A percentile compares a stretch with the other conserved stretches of the same genome.
These are phyloP conservation scores for Fusarium oligoseptatum DNA, from an alignment of 2,329 filamentous ascomycete species.

Conservation along the genomic window DNA sequence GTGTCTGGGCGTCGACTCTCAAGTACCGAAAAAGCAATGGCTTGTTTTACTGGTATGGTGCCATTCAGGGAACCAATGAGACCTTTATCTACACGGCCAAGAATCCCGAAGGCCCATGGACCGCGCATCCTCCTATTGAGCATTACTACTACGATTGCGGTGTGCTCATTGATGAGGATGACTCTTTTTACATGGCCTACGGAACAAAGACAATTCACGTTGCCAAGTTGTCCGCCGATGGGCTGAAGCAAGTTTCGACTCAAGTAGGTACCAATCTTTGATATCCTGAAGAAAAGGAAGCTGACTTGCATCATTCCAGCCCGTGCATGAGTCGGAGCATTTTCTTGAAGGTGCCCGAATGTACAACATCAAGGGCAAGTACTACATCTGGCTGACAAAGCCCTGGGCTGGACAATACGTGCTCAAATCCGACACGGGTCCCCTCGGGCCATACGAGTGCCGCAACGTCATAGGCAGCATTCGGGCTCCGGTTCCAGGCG, in stretches of 20 bases:
- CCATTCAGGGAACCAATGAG: constrained; percentile 59
- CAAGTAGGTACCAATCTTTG: constrained; percentile 53
- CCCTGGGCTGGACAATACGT: constrained; percentile 62
- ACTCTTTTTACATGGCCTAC: constrained; percentile 70
- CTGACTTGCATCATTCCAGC: neutral
- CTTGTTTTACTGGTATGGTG: constrained; percentile 50
- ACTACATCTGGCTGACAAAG: constrained; percentile 66
- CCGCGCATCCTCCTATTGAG: constrained; percentile 55
- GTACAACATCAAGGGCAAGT: constrained; percentile 67
- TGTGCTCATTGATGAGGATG: constrained; percentile 66
- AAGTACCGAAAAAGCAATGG: constrained; percentile 25
- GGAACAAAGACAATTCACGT: constrained; percentile 63
- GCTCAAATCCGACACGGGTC: constrained; percentile 56
- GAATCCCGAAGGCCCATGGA: constrained; percentile 58
- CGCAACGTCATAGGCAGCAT: constrained; percentile 58
- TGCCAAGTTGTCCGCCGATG: constrained; percentile 64
- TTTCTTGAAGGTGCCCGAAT: constrained; percentile 65
- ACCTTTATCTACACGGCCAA: constrained; percentile 67
- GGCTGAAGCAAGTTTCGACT: constrained; percentile 57
- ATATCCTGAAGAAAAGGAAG: no score
- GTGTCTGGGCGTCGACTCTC: constrained; percentile 65
- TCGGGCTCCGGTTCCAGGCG: constrained; percentile 54
- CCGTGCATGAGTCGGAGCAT: neutral
- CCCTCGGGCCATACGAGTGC: constrained; percentile 64
- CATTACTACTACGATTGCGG: constrained; percentile 71